Evolutionary conservation across 768 basidiomycete species (phyloP), one percentile per base, ranked within the genome.

Genomic region (Boletus bicolor): DNA sequence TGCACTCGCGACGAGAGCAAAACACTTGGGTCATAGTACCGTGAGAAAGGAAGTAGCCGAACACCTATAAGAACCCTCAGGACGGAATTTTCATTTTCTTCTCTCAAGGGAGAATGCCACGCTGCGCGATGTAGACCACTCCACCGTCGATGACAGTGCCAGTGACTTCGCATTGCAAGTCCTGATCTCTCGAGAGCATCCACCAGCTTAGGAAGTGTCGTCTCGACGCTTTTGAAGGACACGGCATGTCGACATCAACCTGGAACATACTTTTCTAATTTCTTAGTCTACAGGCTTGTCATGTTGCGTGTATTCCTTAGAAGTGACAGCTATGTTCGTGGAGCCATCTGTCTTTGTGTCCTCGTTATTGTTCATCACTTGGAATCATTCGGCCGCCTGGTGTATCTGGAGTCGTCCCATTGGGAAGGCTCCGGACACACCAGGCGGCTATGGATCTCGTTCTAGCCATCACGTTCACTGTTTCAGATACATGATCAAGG

Each of bases 151-250:
- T 71, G 75, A 76, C 82, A 83, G 82, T 83, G 82, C 82, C 82
- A 83, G 82, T 79, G 78, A 81, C 76, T 77, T 64, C 71, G 28
- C n/a, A 70, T 63, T 64, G 51, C 65, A 69, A 76, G 76, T 80
- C 73, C 79, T 82, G 76, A 70, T 70, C 78, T 82, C 80, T 80
- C 80, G 65, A 82, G 78, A 83, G 56, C 14, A 72, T 66, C 46
- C 50, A 68, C 73, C 82, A 82, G 82, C 77, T 64, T 83, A 83
- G 82, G 82, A 83, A 83, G 81, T 83, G 82, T 82, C 78, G 82
- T 76, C 69, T 77, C 73, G 73, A 76, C 79, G 69, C 56, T 58
- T 63, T 65, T 68, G 63, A 61, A 82, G 80, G 78, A 76, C 73
- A 73, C 79, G 81, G 79, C 82, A 83, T 82, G 82, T 82, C 80